Conservation (phyloP, 176 grass and related monocot genomes). For the Oropetium thomaeum region DNA sequence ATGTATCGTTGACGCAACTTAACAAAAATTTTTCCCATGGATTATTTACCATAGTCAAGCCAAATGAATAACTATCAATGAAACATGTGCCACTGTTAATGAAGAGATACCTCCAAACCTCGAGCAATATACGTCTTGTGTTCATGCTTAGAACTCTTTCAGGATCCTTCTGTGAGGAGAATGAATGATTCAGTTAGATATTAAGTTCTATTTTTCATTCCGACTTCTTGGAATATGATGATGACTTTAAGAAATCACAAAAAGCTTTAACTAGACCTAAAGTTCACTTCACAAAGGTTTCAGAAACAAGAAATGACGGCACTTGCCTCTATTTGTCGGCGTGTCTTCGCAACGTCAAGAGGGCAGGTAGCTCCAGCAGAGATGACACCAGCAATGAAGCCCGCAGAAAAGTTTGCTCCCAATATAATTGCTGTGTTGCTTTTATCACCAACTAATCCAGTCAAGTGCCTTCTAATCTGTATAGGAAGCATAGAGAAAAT, state of each 20-base stretch:
- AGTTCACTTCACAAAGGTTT: not conserved
- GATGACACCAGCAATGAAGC: constrained; percentile 77
- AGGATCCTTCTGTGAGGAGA: constrained; percentile 76
- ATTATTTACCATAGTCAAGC: not conserved
- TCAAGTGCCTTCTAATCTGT: constrained; percentile 65
- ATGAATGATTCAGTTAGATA: not conserved
- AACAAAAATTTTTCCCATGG: not conserved
- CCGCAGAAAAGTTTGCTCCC: constrained; percentile 74
- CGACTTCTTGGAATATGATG: not conserved
- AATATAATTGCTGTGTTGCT: constrained; percentile 53
- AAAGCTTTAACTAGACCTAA: not conserved
- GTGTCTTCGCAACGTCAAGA: constrained; percentile 93
- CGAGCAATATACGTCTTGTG: constrained; percentile 63
- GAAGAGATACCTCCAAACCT: constrained; percentile 80
- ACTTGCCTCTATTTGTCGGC: constrained; percentile 87
- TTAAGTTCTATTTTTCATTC: not conserved
- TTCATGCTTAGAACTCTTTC: constrained; percentile 67
- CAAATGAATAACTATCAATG: not conserved
- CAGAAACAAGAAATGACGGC: not conserved
- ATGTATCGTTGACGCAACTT: too few relatives aligned
- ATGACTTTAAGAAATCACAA: not conserved
- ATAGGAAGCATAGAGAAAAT: constrained; percentile 17
- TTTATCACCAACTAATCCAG: constrained; percentile 47
- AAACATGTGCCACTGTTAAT: not conserved
- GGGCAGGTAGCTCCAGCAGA: constrained; percentile 78